Base-by-base conservation (phyloP, 257 asterid genomes). In the Verbena officinalis region DNA sequence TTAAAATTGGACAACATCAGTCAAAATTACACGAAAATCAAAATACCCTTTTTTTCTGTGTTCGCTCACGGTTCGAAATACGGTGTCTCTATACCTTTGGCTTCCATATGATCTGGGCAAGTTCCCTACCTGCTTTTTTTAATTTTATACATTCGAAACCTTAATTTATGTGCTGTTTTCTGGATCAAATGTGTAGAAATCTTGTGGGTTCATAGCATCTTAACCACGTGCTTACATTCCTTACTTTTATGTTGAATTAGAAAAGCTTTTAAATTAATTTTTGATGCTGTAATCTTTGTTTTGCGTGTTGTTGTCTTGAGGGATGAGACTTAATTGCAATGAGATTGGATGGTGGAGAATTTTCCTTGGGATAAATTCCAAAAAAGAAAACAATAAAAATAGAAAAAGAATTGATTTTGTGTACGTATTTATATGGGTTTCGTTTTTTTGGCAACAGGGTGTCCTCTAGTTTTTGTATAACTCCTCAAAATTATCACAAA, bases 241-340 rank as follows among this genome's bases (percentile, higher is more conserved):
- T 75, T 71, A 71, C 76, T 79, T 77, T 77, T 75, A 75, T 79
- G 81, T 48, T 67, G 68, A 71, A 34, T n/a, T n/a, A n/a, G n/a
- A n/a, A n/a, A n/a, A n/a, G n/a, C n/a, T n/a, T n/a, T n/a, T n/a
- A n/a, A 27, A 27, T 27, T 27, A 27, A 27, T 27, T 27, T 27
- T 5, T 27, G 33, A 69, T 73, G 85, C 77, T 81, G 84, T 82
- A n/a, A n/a, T 51, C 81, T 84, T 77, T 75, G 95, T 84, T 88
- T 82, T 78, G 81, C 80, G 72, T 72, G 79, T 53, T 78, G 86
- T 87, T 86, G 33, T 56, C 14, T 12, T 11, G 13, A 42, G 19
- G 17, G 12, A 46, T 52, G 34, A 67, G 17, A 54, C 22, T 30
- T 11, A 30, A 61, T 24, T 48, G 46, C 44, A 55, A 30, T 64